phyloP scores from a whole-genome alignment of 2,329 filamentous ascomycete genomes.

The Leptographium radiaticola region DNA sequence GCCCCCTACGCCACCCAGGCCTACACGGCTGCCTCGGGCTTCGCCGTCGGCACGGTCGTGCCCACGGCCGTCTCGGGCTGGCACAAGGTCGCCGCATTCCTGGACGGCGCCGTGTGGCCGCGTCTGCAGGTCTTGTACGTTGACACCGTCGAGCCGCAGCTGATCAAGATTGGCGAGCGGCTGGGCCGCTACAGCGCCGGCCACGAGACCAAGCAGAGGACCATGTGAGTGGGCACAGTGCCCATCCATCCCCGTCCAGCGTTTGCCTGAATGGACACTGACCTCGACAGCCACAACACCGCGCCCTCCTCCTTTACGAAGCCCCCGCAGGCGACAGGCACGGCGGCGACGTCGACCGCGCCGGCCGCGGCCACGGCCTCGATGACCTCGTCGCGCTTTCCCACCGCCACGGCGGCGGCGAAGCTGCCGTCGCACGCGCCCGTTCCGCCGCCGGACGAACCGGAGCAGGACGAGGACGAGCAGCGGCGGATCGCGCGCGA shows the following conservation, averaged over 20 bases:
- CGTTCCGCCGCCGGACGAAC: constrained; percentile 30
- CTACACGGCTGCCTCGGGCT: constrained; percentile 52
- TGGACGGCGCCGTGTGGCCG: constrained; percentile 70
- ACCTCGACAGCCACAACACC: not conserved
- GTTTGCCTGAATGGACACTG: no score
- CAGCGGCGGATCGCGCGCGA: constrained; percentile 45
- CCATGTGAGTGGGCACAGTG: not conserved
- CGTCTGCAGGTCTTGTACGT: constrained; percentile 68
- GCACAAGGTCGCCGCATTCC: constrained; percentile 55
- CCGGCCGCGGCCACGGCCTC: constrained; percentile 18
- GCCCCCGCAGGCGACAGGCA: constrained; percentile 11
- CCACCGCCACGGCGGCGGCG: constrained; percentile 4
- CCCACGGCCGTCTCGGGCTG: constrained; percentile 61
- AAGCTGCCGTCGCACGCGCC: constrained; percentile 12
- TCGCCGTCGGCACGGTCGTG: constrained; percentile 56
- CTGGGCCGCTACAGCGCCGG: constrained; percentile 59
- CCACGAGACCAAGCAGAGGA: not conserved
- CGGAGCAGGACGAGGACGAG: constrained; percentile 39
- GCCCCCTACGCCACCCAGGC: constrained; percentile 60
- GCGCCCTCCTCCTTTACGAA: constrained; percentile 25
- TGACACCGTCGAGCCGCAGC: constrained; percentile 89
- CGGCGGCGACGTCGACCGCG: constrained; percentile 12
- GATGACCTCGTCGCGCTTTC: constrained; percentile 12
- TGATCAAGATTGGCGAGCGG: constrained; percentile 81
- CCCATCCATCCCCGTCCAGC: no score